Conservation (phyloP, 2,329 filamentous ascomycete genomes). For the Truncatella angustata region DNA sequence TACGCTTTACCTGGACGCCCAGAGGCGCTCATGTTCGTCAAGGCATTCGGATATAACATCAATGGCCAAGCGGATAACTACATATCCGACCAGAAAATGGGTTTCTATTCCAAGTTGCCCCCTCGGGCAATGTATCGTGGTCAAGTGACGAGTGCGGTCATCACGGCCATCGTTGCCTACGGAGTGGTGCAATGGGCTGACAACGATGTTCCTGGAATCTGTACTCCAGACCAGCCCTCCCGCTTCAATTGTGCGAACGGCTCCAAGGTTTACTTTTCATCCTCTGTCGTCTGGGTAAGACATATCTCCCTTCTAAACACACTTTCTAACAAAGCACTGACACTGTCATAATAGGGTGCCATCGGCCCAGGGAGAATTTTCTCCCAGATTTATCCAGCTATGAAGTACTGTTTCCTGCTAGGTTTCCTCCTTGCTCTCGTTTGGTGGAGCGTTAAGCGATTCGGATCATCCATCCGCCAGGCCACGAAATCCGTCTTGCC, state of each 20-base stretch:
- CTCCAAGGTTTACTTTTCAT: not conserved
- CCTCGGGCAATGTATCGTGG: not conserved
- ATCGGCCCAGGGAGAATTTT: conserved; percentile 46
- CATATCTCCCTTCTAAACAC: not conserved
- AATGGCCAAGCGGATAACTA: not conserved
- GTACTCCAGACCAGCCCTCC: not conserved
- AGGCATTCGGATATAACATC: not conserved
- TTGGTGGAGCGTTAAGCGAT: not conserved
- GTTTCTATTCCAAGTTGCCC: not conserved
- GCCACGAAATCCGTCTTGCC: not conserved
- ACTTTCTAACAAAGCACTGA: not conserved
- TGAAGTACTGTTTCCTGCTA: conserved; percentile 1
- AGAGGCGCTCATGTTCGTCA: not conserved
- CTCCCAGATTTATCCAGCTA: not conserved
- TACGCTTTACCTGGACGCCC: conserved; percentile 41
- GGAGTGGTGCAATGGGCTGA: not conserved
- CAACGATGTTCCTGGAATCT: not conserved
- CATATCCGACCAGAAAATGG: not conserved
- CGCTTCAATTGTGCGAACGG: not conserved
- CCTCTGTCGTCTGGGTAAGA: not conserved
- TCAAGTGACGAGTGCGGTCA: not conserved
- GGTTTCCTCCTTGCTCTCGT: not conserved
- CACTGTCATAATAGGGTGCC: not conserved
- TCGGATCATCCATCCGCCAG: not conserved
- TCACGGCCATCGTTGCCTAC: not conserved